Percentiles rank a stretch among this genome's conserved stretches.
Evolutionary conservation across 1,284 basidiomycete species (phyloP).

Genomic region (Earliella scabrosa): DNA sequence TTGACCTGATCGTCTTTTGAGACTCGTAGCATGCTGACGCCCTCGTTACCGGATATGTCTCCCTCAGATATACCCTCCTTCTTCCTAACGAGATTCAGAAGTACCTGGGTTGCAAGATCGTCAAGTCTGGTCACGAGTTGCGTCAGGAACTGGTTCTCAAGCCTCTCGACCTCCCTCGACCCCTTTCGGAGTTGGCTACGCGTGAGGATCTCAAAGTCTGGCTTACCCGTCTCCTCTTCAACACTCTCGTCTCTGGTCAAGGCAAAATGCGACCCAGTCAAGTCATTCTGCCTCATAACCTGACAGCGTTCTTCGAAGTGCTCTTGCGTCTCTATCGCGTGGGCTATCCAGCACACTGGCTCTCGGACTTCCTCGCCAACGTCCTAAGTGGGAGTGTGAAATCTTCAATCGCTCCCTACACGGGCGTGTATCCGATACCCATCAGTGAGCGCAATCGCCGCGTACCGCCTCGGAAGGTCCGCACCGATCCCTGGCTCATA

Average conservation of each 20-base stretch:
- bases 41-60: too few species aligned
- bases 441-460: slow-evolving; percentile 27
- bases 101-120: too few species aligned
- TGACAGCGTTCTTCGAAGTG: slow-evolving; percentile 40
- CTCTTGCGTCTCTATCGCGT: slow-evolving; percentile 41
- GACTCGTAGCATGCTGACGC: too few species aligned
- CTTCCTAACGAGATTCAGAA: too few species aligned
- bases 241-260: slow-evolving; percentile 34
- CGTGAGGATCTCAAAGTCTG: slow-evolving; percentile 39
- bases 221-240: slow-evolving; percentile 43
- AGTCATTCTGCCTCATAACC: slow-evolving; percentile 44
- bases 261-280: too few species aligned
- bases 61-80: too few species aligned
- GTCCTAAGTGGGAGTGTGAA: slow-evolving; percentile 33
- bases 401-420: slow-evolving; percentile 35
- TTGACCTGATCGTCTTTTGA: too few species aligned
- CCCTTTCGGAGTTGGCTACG: slow-evolving; percentile 35
- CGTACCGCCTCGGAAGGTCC: slow-evolving; percentile 28
- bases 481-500: slow-evolving; percentile 36
- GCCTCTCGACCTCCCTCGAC: slow-evolving; percentile 32
- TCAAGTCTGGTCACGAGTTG: too few species aligned
- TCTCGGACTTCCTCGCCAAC: slow-evolving; percentile 38
- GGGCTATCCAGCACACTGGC: slow-evolving; percentile 41
- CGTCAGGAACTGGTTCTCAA: too few species aligned
- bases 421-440: slow-evolving; percentile 35